A percentile compares a stretch with the other conserved stretches of the same genome.
Evolutionary conservation across 2,329 filamentous ascomycete species (phyloP).

Genomic region (Colletotrichum australisinense): DNA sequence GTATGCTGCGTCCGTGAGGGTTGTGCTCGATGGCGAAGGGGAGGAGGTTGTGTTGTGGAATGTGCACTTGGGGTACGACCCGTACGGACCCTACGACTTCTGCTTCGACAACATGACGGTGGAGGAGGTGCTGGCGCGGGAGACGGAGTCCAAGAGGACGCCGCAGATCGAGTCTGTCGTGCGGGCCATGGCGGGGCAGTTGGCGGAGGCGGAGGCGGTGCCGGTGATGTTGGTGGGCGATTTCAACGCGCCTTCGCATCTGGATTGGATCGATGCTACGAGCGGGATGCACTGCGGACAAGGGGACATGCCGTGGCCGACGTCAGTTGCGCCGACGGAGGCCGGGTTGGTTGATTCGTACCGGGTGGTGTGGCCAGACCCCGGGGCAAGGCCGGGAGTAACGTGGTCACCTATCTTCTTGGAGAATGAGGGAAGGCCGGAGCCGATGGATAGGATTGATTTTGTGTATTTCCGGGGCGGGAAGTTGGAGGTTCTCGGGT

Average conservation of each 20-base stretch:
- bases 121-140: conserved; percentile 47
- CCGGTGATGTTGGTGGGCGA: conserved; percentile 54
- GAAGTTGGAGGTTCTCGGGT: conserved; percentile 44
- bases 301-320: conserved; percentile 50
- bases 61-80: conserved; percentile 49
- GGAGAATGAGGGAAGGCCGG: conserved; percentile 44
- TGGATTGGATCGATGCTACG: conserved; percentile 51
- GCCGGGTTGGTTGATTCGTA: conserved; percentile 54
- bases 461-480: conserved; percentile 54
- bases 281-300: conserved; percentile 50
- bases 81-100: conserved; percentile 57
- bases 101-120: conserved; percentile 50
- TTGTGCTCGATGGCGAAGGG: conserved; percentile 47
- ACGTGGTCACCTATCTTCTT: conserved; percentile 56
- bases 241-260: conserved; percentile 57
- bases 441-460: conserved; percentile 56
- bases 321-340: conserved; percentile 47
- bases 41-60: conserved; percentile 49
- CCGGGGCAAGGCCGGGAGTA: conserved; percentile 44
- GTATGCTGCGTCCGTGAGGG: conserved; percentile 45
- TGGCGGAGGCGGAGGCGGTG: conserved; percentile 44
- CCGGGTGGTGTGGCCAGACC: conserved; percentile 50
- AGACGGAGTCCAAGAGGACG: conserved; percentile 48
- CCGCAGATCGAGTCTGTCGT: conserved; percentile 51
- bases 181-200: conserved; percentile 44